Evolutionary conservation across 495 filamentous ascomycete genomes (phyloP).

Genomic region (Penicillium parvum): DNA sequence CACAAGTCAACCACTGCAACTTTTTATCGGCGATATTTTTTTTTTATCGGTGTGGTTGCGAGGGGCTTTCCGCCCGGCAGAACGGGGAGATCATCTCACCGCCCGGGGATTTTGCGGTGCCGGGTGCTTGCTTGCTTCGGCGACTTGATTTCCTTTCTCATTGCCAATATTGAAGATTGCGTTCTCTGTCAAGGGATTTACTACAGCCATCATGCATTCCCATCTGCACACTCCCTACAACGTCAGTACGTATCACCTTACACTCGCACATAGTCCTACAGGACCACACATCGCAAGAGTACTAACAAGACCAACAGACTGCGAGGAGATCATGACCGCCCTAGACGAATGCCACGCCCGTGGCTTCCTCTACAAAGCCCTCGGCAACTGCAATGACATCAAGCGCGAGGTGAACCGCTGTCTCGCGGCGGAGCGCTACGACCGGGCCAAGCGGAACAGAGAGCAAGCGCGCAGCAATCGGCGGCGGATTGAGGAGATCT

Average conservation of each 20-base stretch:
- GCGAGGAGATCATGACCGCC: conserved; percentile 85
- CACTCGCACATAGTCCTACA: too few species aligned
- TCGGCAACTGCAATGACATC: conserved; percentile 83
- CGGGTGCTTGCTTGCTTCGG: neutral
- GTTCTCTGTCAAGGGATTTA: neutral
- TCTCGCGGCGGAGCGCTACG: conserved; percentile 69
- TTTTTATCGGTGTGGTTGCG: conserved; percentile 30
- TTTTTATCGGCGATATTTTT: conserved; percentile 30
- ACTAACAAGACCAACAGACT: conserved; percentile 53
- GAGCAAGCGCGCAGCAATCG: conserved; percentile 64
- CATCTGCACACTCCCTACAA: conserved; percentile 92
- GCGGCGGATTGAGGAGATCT: conserved; percentile 62
- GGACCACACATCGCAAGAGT: too few species aligned
- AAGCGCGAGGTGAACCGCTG: conserved; percentile 81
- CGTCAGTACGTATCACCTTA: conserved; percentile 56
- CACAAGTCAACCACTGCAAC: conserved; percentile 6
- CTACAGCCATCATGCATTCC: conserved; percentile 71
- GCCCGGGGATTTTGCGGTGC: conserved; percentile 23
- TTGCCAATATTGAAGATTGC: too few species aligned
- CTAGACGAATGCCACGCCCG: conserved; percentile 94
- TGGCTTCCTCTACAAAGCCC: conserved; percentile 82
- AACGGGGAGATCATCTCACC: conserved; percentile 26
- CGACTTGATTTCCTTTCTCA: neutral
- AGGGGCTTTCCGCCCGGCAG: conserved; percentile 33
- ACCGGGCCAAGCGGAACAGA: conserved; percentile 72